Conservation (phyloP, 129 eudicot genomes). For the Cynara cardunculus region DNA sequence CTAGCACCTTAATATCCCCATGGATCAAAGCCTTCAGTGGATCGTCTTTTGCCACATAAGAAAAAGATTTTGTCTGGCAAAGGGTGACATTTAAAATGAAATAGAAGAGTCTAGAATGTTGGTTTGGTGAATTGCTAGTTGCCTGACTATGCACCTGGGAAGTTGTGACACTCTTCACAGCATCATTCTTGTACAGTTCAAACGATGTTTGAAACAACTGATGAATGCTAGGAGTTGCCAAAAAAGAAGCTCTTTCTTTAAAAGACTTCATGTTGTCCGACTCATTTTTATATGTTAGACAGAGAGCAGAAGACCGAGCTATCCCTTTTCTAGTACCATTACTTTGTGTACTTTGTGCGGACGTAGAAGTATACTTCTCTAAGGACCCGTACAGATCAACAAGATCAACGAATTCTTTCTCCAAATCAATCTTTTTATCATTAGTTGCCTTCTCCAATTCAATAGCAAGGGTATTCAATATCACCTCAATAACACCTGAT, state of each 20-base stretch:
- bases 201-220: slow-evolving; percentile 44
- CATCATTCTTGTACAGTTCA: slow-evolving; percentile 35
- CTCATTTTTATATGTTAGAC: slow-evolving; percentile 35
- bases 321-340: slow-evolving; percentile 35
- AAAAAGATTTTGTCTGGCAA: slow-evolving; percentile 45
- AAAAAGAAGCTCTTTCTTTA: slow-evolving; percentile 45
- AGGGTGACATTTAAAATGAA: slow-evolving; percentile 43
- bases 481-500: slow-evolving; percentile 61
- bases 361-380: slow-evolving; percentile 38
- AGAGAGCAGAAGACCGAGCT: slow-evolving; percentile 40
- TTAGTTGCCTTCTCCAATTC: slow-evolving; percentile 61
- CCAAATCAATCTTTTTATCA: slow-evolving; percentile 41
- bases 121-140: slow-evolving; percentile 21
- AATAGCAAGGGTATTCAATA: slow-evolving; percentile 49
- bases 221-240: slow-evolving; percentile 59
- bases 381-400: slow-evolving; percentile 41
- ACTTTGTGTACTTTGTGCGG: slow-evolving; percentile 32
- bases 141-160: slow-evolving; percentile 45
- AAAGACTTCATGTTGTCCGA: slow-evolving; percentile 18
- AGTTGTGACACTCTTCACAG: slow-evolving; percentile 22
- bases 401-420: slow-evolving; percentile 59
- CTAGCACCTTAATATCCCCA: slow-evolving; percentile 64
- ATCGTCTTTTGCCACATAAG: slow-evolving; percentile 47
- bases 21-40: slow-evolving; percentile 51
- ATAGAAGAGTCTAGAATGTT: slow-evolving; percentile 30